These are phyloP conservation scores for Xylariaceae sp. DNA, from an alignment of 2,329 filamentous ascomycete genomes.

Conservation along the genomic window DNA sequence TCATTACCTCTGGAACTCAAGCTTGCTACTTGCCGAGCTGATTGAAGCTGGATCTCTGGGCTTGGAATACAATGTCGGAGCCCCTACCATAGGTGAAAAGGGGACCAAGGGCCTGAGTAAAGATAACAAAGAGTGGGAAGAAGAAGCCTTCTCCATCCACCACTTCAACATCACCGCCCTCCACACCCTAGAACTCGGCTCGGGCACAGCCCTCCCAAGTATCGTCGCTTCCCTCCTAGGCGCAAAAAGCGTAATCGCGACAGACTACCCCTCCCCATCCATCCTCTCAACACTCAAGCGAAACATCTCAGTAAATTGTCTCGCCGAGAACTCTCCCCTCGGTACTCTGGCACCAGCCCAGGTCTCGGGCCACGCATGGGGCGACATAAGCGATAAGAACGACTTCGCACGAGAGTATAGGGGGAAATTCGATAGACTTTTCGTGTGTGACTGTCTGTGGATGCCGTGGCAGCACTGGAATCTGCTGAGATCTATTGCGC, in stretches of 20 bases:
- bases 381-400: constrained; percentile 37
- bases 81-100: neutral
- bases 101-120: neutral
- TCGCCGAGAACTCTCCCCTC: constrained; percentile 31
- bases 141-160: constrained; percentile 1
- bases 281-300: constrained; percentile 56
- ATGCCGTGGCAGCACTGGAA: constrained; percentile 72
- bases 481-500: constrained; percentile 58
- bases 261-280: constrained; percentile 64
- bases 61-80: constrained; percentile 7
- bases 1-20: constrained; percentile 73
- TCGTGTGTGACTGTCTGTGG: constrained; percentile 75
- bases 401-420: constrained; percentile 41
- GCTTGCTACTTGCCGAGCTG: constrained; percentile 53
- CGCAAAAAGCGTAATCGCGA: constrained; percentile 53
- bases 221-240: constrained; percentile 49
- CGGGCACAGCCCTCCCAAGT: constrained; percentile 58
- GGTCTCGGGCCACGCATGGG: constrained; percentile 55
- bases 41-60: constrained; percentile 49
- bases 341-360: constrained; percentile 28
- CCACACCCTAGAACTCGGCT: constrained; percentile 62
- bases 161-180: constrained; percentile 50
- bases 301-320: constrained; percentile 55
- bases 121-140: neutral
- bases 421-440: constrained; percentile 56